Conservation (phyloP, 148 eudicot genomes). For the Chenopodium suecicum region DNA sequence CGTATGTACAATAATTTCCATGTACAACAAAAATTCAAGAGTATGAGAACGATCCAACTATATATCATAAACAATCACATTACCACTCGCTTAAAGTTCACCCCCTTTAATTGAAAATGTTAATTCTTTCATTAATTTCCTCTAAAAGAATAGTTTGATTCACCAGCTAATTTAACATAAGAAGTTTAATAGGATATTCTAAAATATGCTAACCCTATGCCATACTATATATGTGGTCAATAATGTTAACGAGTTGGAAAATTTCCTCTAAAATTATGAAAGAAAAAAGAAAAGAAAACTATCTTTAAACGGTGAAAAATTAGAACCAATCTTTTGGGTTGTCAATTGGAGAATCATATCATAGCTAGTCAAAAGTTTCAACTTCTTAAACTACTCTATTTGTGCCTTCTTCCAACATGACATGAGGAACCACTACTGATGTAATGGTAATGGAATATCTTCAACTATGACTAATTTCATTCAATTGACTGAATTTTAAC, state of each 20-base stretch:
- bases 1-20: no score
- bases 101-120: no score
- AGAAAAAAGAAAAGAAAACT: neutral
- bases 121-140: neutral
- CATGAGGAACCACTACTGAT: conserved; percentile 15
- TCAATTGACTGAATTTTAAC: neutral
- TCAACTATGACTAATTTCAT: neutral
- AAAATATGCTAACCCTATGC: conserved; percentile 23
- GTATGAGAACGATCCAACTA: no score
- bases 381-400: conserved; percentile 6
- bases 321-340: conserved; percentile 8
- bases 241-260: conserved; percentile 10
- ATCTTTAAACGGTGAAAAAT: conserved; percentile 10
- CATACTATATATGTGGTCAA: conserved; percentile 15
- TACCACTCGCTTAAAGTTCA: no score
- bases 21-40: no score
- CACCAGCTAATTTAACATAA: neutral
- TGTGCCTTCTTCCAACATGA: conserved; percentile 7
- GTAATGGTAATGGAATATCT: conserved; percentile 21
- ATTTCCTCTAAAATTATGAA: neutral
- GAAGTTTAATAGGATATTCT: conserved; percentile 24
- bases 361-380: conserved; percentile 31
- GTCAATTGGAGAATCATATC: conserved; percentile 29
- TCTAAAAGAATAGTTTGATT: neutral
- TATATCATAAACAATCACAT: no score